Evolutionary conservation across 306 rosid species (phyloP).

Genomic region (Prunus dulcis): DNA sequence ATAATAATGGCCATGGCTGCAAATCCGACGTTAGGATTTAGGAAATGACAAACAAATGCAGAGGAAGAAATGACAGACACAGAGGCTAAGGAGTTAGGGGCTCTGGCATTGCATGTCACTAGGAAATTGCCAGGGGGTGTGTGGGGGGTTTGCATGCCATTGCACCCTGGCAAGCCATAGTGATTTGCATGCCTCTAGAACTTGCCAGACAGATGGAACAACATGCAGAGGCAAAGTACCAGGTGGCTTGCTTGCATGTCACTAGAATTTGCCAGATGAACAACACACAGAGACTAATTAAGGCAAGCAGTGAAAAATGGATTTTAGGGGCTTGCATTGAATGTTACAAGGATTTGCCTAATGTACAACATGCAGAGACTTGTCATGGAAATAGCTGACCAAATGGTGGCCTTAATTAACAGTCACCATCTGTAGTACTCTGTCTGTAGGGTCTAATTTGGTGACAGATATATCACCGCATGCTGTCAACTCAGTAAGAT

Average conservation of each 20-base stretch:
- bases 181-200: neutral
- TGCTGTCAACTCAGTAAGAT: neutral
- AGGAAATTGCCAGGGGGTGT: too few relatives aligned
- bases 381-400: slow-evolving; percentile 6
- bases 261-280: neutral
- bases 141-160: too few relatives aligned
- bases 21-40: too few relatives aligned
- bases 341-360: neutral
- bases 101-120: too few relatives aligned
- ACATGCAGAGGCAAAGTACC: too few relatives aligned
- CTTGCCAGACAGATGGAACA: too few relatives aligned
- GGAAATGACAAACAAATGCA: too few relatives aligned
- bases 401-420: neutral
- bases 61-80: too few relatives aligned
- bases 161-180: too few relatives aligned
- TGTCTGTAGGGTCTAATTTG: slow-evolving; percentile 2
- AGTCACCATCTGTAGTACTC: slow-evolving; percentile 1
- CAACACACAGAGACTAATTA: neutral
- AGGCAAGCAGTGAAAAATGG: neutral
- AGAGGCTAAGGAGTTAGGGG: too few relatives aligned
- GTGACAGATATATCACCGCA: neutral
- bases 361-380: slow-evolving; percentile 11
- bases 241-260: neutral
- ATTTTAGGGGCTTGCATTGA: neutral
- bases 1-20: too few relatives aligned